A percentile compares a stretch with the other conserved stretches of the same genome.
Evolutionary conservation across 148 eudicot genomes (phyloP).

Genomic region (Rhododendron vialii): DNA sequence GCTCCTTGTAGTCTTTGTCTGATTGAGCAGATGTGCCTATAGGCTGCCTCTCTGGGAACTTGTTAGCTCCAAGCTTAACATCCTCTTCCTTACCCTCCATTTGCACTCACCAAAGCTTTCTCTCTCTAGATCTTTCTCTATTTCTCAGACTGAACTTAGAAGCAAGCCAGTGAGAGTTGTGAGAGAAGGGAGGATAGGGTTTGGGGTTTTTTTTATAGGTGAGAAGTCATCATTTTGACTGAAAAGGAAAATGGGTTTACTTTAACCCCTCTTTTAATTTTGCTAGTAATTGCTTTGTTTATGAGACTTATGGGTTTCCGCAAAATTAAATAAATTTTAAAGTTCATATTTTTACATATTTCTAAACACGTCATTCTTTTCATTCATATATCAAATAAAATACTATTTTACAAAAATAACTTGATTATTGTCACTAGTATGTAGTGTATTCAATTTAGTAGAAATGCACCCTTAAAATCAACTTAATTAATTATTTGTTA

Average conservation of each 20-base stretch:
- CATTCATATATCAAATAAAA: too few species aligned
- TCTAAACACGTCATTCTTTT: too few species aligned
- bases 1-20: constrained; percentile 48
- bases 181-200: neutral
- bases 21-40: constrained; percentile 43
- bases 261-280: neutral
- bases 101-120: neutral
- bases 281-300: neutral
- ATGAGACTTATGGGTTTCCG: neutral
- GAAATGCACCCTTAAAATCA: neutral
- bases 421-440: too few species aligned
- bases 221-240: neutral
- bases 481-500: neutral
- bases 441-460: too few species aligned
- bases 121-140: neutral
- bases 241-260: neutral
- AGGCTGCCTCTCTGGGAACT: constrained; percentile 44
- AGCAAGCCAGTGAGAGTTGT: neutral
- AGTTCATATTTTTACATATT: too few species aligned
- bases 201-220: constrained; percentile 3
- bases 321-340: too few species aligned
- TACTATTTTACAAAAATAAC: too few species aligned
- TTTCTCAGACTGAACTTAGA: neutral
- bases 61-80: constrained; percentile 48
- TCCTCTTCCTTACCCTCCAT: constrained; percentile 55